Percentiles rank a stretch among this genome's conserved stretches.
Evolutionary conservation across 305 asterid species (phyloP).

Genomic region (Fraxinus angustifolia): DNA sequence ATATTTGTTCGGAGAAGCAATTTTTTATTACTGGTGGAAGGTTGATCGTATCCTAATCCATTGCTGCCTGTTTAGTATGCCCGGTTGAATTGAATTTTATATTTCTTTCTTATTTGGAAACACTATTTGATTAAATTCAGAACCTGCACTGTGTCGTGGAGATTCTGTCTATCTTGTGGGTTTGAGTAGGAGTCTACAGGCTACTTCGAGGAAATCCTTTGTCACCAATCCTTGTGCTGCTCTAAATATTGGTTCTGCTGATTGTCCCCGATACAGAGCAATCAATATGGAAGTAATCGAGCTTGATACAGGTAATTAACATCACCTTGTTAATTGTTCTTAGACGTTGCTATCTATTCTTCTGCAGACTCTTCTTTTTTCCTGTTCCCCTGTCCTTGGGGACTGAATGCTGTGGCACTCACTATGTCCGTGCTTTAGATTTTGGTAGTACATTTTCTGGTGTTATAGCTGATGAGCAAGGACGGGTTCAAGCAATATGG

Average conservation of each 20-base stretch:
- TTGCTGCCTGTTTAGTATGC: slow-evolving; percentile 15
- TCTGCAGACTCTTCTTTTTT: slow-evolving; percentile 11
- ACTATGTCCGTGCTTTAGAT: slow-evolving; percentile 45
- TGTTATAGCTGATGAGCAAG: slow-evolving; percentile 86
- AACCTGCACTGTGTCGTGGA: slow-evolving; percentile 92
- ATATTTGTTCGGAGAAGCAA: neutral
- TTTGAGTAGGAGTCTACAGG: slow-evolving; percentile 88
- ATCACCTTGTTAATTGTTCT: slow-evolving; percentile 4
- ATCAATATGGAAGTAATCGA: slow-evolving; percentile 98
- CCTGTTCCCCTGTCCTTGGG: neutral
- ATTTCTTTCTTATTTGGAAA: slow-evolving; percentile 9
- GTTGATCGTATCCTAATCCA: neutral
- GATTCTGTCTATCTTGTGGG: slow-evolving; percentile 94
- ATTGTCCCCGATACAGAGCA: slow-evolving; percentile 93
- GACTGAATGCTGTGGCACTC: slow-evolving; percentile 22
- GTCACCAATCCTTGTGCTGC: slow-evolving; percentile 96
- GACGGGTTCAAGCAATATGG: slow-evolving; percentile 79
- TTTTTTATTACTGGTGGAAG: neutral
- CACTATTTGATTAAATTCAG: slow-evolving; percentile 37
- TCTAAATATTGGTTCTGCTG: slow-evolving; percentile 85
- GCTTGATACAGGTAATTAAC: slow-evolving; percentile 79
- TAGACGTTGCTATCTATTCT: neutral
- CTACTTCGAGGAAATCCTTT: slow-evolving; percentile 90
- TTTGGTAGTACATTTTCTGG: slow-evolving; percentile 95
- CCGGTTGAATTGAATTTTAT: neutral